Base-by-base conservation (phyloP, 495 filamentous ascomycete species). In the Lepraria neglecta region DNA sequence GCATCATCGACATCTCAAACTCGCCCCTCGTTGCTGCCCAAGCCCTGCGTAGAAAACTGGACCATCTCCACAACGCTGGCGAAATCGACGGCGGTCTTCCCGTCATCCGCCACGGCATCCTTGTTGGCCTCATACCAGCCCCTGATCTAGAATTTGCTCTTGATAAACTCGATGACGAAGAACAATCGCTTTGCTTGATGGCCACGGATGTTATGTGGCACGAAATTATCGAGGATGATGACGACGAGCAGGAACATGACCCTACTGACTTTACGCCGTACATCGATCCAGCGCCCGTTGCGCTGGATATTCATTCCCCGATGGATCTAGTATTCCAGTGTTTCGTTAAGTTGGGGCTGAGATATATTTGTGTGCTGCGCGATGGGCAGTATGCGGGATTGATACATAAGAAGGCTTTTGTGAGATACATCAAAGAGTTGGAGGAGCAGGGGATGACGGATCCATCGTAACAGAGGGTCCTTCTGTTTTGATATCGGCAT, bases 261-360 rank as follows among this genome's bases (percentile, higher is more conserved):
- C 86, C 84, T 7, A 88, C 81, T 6, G 89, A 98, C 71, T 97
- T 98, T 64, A 92, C 89, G 11, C 84, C 81, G 0, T 96, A 84
- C 70, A 95, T 98, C 73, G 94, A 98, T 72, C 90, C 90, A 15
- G 87, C 92, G 27, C 94, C 94, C 2, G 78, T 98, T 17, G 84
- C 92, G 7, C 76, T 98, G 28, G 94, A 97, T 69, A 86, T 95
- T 33, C 82, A 87, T 67, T 92, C 87, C 2, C 91, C 94, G 3
- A 94, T 98, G 80, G 92, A 98, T 71, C 71, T 97, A 56, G 94
- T 96, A 44, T 97, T 96, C 65, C 92, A 98, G 70, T 95, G 90
- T 67, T 98, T 97, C 74, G 90, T 90, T 47, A 98, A 98, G 72
- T 76, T 98, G 19, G 94, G 94, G 1, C 71, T 98, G 62, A 79